A percentile compares a stretch with the other conserved stretches of the same genome.
Conservation (phyloP, 2,329 filamentous ascomycete genomes). For the Colletotrichum camelliae region DNA sequence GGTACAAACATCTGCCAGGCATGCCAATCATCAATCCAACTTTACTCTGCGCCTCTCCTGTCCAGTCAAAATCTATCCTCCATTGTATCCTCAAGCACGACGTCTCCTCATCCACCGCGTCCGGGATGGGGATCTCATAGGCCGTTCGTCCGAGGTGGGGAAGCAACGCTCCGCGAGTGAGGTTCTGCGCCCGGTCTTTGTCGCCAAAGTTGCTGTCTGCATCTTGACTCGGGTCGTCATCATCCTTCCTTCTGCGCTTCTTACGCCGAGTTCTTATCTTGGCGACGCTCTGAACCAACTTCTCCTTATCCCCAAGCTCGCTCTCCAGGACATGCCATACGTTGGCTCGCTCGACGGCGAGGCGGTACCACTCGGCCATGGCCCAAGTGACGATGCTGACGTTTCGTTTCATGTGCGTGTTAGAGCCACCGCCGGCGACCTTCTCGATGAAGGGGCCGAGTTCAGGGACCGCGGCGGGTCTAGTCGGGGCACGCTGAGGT, state of each 20-base stretch:
- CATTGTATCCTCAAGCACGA: constrained; percentile 62
- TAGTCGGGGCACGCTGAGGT: constrained; percentile 59
- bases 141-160: constrained; percentile 59
- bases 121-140: constrained; percentile 49
- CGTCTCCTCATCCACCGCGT: constrained; percentile 34
- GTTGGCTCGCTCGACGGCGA: constrained; percentile 64
- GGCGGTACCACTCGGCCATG: constrained; percentile 70
- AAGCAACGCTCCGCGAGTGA: constrained; percentile 50
- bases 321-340: constrained; percentile 64
- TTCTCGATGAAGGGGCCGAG: constrained; percentile 58
- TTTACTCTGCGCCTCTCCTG: constrained; percentile 69
- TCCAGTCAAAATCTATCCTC: constrained; percentile 74
- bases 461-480: constrained; percentile 64
- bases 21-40: constrained; percentile 60
- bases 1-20: constrained; percentile 67
- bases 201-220: constrained; percentile 18
- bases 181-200: background rate
- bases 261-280: constrained; percentile 31
- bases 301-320: constrained; percentile 46
- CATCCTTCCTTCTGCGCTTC: constrained; percentile 25
- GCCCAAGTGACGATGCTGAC: constrained; percentile 68
- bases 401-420: constrained; percentile 58
- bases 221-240: constrained; percentile 21
- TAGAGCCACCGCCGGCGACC: constrained; percentile 41
- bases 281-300: constrained; percentile 32